Conservation (phyloP, 2,329 filamentous ascomycete species). For the Westerdykella sp. region DNA sequence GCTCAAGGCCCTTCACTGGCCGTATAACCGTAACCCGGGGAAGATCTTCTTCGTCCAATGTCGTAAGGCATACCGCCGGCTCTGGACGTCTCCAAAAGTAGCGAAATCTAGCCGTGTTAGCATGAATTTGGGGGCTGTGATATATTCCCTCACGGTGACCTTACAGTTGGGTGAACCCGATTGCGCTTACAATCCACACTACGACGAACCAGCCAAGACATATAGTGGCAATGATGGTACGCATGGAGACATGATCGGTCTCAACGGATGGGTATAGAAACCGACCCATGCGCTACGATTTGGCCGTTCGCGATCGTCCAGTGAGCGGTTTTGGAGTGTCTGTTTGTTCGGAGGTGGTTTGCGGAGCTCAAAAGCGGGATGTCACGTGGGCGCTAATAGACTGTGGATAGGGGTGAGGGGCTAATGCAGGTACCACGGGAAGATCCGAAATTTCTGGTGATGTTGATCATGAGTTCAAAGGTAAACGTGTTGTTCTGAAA, state of each 20-base stretch:
- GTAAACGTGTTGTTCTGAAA: too few relatives aligned
- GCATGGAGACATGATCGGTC: conserved; percentile 29
- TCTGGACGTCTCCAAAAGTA: conserved; percentile 46
- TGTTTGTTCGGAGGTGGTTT: conserved; percentile 9
- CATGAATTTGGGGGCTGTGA: conserved; percentile 1
- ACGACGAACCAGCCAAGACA: conserved; percentile 53
- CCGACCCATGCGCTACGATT: conserved; percentile 31
- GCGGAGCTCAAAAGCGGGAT: conserved; percentile 8
- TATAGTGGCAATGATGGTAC: conserved; percentile 38
- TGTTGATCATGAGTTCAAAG: too few relatives aligned
- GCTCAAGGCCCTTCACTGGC: conserved; percentile 87
- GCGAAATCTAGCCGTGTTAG: conserved; percentile 43
- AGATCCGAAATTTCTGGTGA: background rate
- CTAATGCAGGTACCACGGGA: conserved; percentile 3
- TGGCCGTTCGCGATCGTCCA: too few relatives aligned
- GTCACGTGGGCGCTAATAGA: conserved; percentile 1
- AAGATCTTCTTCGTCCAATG: conserved; percentile 42
- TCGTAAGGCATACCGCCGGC: conserved; percentile 38
- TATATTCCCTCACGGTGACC: conserved; percentile 11
- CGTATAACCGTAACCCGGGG: conserved; percentile 87
- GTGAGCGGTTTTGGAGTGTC: too few relatives aligned
- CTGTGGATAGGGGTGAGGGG: background rate
- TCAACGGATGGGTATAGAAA: conserved; percentile 16
- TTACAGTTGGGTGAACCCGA: conserved; percentile 57
- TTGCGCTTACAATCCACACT: conserved; percentile 50